Percentiles rank a stretch among this genome's conserved stretches.
Conservation (phyloP, 1,284 basidiomycete species). For the Schizopora paradoxa region DNA sequence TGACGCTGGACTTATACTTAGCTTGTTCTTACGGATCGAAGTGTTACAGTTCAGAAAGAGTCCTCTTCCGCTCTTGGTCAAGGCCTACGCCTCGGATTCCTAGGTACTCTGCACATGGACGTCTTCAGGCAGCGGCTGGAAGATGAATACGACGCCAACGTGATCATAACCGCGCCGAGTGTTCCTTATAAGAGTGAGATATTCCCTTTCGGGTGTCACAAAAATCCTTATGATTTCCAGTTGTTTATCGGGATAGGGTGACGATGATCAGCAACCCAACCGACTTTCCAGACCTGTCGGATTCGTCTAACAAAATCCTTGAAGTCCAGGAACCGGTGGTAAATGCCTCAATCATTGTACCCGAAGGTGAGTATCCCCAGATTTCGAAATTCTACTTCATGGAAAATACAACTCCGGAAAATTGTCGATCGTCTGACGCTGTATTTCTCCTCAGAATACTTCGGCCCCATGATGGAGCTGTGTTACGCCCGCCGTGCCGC, state of each 20-base stretch:
- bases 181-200: slow-evolving; percentile 83
- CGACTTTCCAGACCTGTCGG: slow-evolving; percentile 81
- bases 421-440: too few species aligned
- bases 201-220: slow-evolving; percentile 1
- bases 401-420: neutral
- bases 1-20: slow-evolving; percentile 33
- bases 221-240: slow-evolving; percentile 34
- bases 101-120: slow-evolving; percentile 96
- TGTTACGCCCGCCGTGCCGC: slow-evolving; percentile 79
- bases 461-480: slow-evolving; percentile 90
- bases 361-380: slow-evolving; percentile 52
- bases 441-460: slow-evolving; percentile 52
- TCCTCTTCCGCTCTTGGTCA: slow-evolving; percentile 93
- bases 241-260: slow-evolving; percentile 68
- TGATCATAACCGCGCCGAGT: slow-evolving; percentile 90
- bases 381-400: neutral
- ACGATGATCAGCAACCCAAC: slow-evolving; percentile 84
- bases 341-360: slow-evolving; percentile 88
- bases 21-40: slow-evolving; percentile 84
- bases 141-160: slow-evolving; percentile 90
- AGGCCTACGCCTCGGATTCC: slow-evolving; percentile 91
- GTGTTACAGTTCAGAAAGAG: slow-evolving; percentile 89
- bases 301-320: slow-evolving; percentile 57
- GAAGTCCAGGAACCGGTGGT: slow-evolving; percentile 87
- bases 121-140: slow-evolving; percentile 94